These are phyloP conservation scores for Chalciporus piperatoides DNA, from an alignment of 1,284 basidiomycete genomes.

Conservation along the genomic window DNA sequence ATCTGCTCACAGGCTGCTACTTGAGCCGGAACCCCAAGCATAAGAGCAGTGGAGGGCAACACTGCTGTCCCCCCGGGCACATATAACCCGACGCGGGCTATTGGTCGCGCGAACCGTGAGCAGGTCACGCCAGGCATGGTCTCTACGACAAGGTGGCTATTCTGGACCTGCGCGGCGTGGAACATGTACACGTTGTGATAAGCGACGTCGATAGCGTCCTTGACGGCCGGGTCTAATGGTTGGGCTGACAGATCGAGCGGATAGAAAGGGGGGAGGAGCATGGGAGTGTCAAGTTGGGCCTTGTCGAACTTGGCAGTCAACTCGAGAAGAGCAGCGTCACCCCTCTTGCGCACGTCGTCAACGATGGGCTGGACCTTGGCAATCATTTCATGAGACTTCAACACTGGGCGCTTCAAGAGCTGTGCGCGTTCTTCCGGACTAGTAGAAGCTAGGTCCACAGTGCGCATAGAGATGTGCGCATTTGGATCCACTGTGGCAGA, in stretches of 20 bases:
- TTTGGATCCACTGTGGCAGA: constrained; percentile 31
- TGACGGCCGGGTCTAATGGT: constrained; percentile 61
- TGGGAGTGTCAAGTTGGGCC: constrained; percentile 58
- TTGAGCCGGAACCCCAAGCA: constrained; percentile 97
- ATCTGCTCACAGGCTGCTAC: constrained; percentile 94
- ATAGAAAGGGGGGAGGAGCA: constrained; percentile 68
- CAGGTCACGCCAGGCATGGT: constrained; percentile 98
- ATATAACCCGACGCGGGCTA: constrained; percentile 94
- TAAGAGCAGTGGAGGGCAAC: constrained; percentile 94
- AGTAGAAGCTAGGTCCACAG: constrained; percentile 56
- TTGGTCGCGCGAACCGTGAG: constrained; percentile 90
- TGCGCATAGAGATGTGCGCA: constrained; percentile 72
- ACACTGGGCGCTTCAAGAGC: constrained; percentile 86
- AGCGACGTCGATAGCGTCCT: constrained; percentile 85
- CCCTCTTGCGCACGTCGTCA: constrained; percentile 77
- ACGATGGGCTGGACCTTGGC: constrained; percentile 95
- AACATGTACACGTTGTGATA: constrained; percentile 92
- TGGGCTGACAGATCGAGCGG: constrained; percentile 55
- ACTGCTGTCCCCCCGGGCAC: constrained; percentile 98
- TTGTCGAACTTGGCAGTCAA: constrained; percentile 95
- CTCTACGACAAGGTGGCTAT: constrained; percentile 77
- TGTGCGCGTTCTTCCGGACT: constrained; percentile 56
- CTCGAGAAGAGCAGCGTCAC: constrained; percentile 85
- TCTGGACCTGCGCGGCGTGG: constrained; percentile 81
- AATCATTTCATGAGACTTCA: constrained; percentile 94